Evolutionary conservation across 176 grass and related monocot genomes (phyloP).

Genomic region (Musa troglodytarum): DNA sequence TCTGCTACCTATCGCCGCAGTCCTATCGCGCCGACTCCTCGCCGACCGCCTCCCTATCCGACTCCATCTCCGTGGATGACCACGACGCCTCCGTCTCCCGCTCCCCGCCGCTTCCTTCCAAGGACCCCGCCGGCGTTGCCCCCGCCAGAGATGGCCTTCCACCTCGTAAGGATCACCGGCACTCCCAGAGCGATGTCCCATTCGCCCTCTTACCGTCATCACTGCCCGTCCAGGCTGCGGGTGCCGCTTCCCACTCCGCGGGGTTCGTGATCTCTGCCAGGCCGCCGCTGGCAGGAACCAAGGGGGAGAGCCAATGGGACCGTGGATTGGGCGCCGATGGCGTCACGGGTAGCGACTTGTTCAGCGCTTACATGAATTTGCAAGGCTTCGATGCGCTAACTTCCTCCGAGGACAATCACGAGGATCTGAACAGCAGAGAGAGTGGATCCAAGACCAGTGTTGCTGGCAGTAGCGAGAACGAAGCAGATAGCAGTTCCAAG

Average conservation of each 20-base stretch:
- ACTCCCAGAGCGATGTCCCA: slow-evolving; percentile 66
- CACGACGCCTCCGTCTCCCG: slow-evolving; percentile 13
- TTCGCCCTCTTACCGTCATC: slow-evolving; percentile 59
- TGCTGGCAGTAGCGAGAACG: slow-evolving; percentile 93
- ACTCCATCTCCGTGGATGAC: slow-evolving; percentile 36
- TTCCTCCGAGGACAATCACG: slow-evolving; percentile 66
- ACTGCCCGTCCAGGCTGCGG: slow-evolving; percentile 30
- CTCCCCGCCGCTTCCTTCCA: slow-evolving; percentile 20
- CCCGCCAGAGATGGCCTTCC: slow-evolving; percentile 51
- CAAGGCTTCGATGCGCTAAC: slow-evolving; percentile 69
- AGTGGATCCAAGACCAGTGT: slow-evolving; percentile 77
- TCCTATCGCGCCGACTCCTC: background rate
- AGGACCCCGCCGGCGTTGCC: slow-evolving; percentile 54
- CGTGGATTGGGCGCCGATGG: background rate
- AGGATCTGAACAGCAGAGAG: slow-evolving; percentile 60
- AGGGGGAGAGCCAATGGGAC: background rate
- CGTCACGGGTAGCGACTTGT: slow-evolving; percentile 47
- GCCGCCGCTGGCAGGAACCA: background rate
- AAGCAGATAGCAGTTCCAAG: slow-evolving; percentile 58
- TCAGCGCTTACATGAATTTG: slow-evolving; percentile 86
- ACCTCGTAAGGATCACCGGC: slow-evolving; percentile 57
- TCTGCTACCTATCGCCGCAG: slow-evolving; percentile 26
- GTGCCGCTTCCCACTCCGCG: slow-evolving; percentile 25
- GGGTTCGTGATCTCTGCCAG: slow-evolving; percentile 28
- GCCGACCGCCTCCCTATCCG: slow-evolving; percentile 11